Percentiles rank a stretch among this genome's conserved stretches.
These are phyloP conservation scores for Bryoerythrophyllum caledonicum DNA, from an alignment of 225 moss, liverwort and hornwort species.

Conservation along the genomic window DNA sequence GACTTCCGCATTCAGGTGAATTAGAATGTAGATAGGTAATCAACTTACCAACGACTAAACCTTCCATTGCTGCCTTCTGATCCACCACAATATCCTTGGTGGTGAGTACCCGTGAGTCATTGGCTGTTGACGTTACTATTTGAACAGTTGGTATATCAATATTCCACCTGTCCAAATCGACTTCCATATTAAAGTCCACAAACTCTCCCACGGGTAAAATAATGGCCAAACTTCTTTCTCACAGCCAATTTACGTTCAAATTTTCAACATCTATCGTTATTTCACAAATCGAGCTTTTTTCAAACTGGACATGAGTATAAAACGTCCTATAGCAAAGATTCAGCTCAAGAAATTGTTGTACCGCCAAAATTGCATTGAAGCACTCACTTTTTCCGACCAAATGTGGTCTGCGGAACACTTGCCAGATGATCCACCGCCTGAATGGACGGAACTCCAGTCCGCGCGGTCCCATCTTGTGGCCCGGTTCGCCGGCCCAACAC, in stretches of 20 bases:
- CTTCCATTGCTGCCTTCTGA: slow-evolving; percentile 59
- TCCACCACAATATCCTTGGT: slow-evolving; percentile 30
- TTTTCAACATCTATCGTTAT: neutral
- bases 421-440: slow-evolving; percentile 45
- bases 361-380: neutral
- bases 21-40: neutral
- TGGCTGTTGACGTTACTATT: slow-evolving; percentile 73
- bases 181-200: neutral
- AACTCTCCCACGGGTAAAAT: neutral
- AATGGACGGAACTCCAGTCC: slow-evolving; percentile 23
- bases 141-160: slow-evolving; percentile 59
- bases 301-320: neutral
- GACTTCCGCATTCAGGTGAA: neutral
- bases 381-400: slow-evolving; percentile 60
- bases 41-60: slow-evolving; percentile 51
- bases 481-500: slow-evolving; percentile 24
- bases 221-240: neutral
- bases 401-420: slow-evolving; percentile 55
- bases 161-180: slow-evolving; percentile 54
- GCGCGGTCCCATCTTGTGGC: slow-evolving; percentile 22
- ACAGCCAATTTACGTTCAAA: neutral
- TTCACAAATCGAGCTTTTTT: neutral
- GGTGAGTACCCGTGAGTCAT: slow-evolving; percentile 41
- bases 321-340: neutral
- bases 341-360: neutral